Evolutionary conservation across 106 monocot species (phyloP), one percentile per base, ranked within the genome.

Genomic region (Dendrobium officinale): DNA sequence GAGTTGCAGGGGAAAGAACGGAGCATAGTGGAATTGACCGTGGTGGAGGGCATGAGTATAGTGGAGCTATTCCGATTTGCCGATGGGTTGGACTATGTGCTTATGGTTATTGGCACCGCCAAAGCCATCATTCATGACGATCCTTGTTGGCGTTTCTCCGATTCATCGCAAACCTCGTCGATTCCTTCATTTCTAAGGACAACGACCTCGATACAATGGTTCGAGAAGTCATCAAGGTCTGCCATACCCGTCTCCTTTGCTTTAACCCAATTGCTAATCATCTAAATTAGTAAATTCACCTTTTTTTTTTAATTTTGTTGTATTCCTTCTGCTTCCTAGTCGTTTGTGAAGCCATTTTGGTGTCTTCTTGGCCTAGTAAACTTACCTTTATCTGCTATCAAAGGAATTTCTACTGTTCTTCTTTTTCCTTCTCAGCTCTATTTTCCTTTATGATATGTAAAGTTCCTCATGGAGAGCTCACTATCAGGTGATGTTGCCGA

Each of bases 81-180:
- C 20, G 97, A 94, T 31, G 83, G 89, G 7, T 33, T 94, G 27
- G 97, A 98, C 77, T 89, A 45, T 33, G 58, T 85, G 0, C 81
- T 98, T 8, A 94, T 98, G 92, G 73, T 82, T 20, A 84, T 92
- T 44, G 97, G 94, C 24, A 92, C 88, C 0, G 82, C 81, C 67
- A 94, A 92, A 1, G 97, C 97, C 17, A 33, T 94, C 15, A 86
- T 98, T 40, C 97, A 98, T 56, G 97, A 94, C 9, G 91, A 79
- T 89, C 97, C 3, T 91, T 98, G 43, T 94, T 94, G 31, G 82
- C 94, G n/a, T 94, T 94, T 44, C 89, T 94, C 67, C 86, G 94
- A 66, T 94, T 98, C 85, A 94, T 97, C 72, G 96, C 96, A 5
- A 86, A 97, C 84, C 92, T 97, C 59, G 94, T 97, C 59, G 80